A percentile compares a stretch with the other conserved stretches of the same genome.
Conservation (phyloP, 768 basidiomycete species). For the Rhodosporidiobolus odoratus region DNA sequence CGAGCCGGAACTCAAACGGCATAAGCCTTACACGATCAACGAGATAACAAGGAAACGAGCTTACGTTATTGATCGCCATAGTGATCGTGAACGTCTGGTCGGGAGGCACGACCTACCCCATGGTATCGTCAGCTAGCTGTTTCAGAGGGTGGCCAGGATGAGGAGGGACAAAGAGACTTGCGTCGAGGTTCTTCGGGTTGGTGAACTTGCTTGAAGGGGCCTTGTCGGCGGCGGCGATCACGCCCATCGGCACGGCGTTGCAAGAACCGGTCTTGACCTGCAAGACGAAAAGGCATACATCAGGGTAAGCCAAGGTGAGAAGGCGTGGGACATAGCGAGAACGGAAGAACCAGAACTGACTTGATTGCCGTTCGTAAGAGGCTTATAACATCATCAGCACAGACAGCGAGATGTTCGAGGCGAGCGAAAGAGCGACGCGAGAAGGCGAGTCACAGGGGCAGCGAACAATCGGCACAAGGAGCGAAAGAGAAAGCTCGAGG, state of each 20-base stretch:
- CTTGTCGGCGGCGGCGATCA: conserved; percentile 53
- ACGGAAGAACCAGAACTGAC: neutral
- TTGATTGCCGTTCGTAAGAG: conserved; percentile 58
- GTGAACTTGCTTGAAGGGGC: conserved; percentile 55
- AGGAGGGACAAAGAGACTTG: conserved; percentile 27
- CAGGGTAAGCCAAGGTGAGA: neutral
- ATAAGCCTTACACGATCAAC: conserved; percentile 46
- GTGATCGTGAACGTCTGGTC: conserved; percentile 55
- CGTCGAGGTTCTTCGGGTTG: conserved; percentile 50
- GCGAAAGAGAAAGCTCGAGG: neutral
- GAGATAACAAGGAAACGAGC: neutral
- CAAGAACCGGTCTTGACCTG: conserved; percentile 55
- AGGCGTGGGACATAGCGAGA: neutral
- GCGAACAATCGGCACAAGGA: neutral
- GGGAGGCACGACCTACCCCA: conserved; percentile 47
- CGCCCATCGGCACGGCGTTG: conserved; percentile 59
- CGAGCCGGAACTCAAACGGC: neutral
- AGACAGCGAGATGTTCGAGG: neutral
- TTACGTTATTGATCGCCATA: conserved; percentile 50
- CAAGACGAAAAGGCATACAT: neutral
- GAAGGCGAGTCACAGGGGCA: neutral
- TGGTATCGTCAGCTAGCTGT: too few species aligned
- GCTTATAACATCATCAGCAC: conserved; percentile 34
- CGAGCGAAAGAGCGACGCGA: neutral
- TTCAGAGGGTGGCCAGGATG: neutral